A percentile compares a stretch with the other conserved stretches of the same genome.
phyloP scores from a whole-genome alignment of 2,329 filamentous ascomycete genomes.

The Cercospora canescens region DNA sequence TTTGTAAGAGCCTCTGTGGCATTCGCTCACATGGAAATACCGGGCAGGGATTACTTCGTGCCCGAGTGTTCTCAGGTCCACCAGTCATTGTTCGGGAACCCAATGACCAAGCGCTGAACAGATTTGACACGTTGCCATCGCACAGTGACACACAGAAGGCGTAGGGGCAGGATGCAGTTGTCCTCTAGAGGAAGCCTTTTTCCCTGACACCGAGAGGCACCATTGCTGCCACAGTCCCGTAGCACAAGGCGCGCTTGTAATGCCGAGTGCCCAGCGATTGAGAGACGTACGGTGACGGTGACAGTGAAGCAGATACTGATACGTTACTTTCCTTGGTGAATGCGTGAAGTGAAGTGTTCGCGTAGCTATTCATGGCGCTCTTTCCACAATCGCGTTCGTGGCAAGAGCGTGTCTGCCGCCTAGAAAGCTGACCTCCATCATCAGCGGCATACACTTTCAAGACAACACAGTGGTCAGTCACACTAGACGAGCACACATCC shows the following conservation, averaged over 20 bases:
- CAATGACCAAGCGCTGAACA: neutral
- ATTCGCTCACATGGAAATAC: neutral
- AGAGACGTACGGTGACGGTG: neutral
- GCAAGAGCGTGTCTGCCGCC: constrained; percentile 1
- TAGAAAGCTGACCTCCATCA: neutral
- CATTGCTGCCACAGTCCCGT: neutral
- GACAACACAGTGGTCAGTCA: neutral
- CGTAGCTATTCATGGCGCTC: neutral
- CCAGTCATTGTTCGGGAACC: neutral
- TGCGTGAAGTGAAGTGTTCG: neutral
- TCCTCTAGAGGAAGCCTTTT: too few species aligned
- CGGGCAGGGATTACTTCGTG: neutral
- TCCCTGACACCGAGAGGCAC: neutral
- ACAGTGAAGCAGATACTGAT: neutral
- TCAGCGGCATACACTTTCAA: neutral
- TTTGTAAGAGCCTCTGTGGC: neutral
- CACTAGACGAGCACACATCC: neutral
- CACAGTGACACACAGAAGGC: too few species aligned
- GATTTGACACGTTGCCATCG: too few species aligned
- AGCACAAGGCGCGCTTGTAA: neutral
- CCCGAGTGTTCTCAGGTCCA: neutral
- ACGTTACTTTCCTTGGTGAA: neutral
- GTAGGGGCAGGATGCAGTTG: too few species aligned
- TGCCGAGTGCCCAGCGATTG: neutral
- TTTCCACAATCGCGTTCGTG: neutral